Evolutionary conservation across 192 early-diverging fungal species (phyloP), one percentile per base, ranked within the genome.

Genomic region (Oehlia diaphana): DNA sequence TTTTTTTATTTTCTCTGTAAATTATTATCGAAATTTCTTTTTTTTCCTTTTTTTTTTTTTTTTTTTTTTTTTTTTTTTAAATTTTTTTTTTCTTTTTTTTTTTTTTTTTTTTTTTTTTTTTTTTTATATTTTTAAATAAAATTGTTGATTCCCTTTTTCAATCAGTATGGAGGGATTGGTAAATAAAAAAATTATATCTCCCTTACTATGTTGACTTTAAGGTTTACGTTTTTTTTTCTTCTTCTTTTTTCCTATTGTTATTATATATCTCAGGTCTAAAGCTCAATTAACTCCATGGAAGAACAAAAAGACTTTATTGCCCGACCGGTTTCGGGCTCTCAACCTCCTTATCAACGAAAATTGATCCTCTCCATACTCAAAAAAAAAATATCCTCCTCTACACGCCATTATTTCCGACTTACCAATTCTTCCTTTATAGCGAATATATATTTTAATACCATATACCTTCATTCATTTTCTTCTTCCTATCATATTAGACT

Each of bases 251-350:
- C 26, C 26, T 14, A 14, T 19, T 8, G 4, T 33, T 39, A 21
- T 69, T 44, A 69, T 69, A 37, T 7, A 70, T 19, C 33, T 70
- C 68, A 70, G 68, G 68, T 70, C 68, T 37, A n/a, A 39, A 21
- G 7, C 21, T 37, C 39, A 70, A 70, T 2, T 23, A 31, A 70
- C 13, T 2, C 42, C 2, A 21, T 21, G 68, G 68, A 44, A 44
- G 42, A 44, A 44, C 42, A 44, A 44, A 44, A 69, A 69, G 33
- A 70, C 68, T 5, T 70, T 44, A 44, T 44, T 70, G 33, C 68
- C 68, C 68, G 68, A 42, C 68, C 68, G 68, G 68, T 70, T 70
- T 70, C 33, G 31, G 68, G 68, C 67, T n/a, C 9, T 44, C 68
- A 70, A 2, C 53, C 14, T 19, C 14, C 53, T 9, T 26, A 26